phyloP scores from a whole-genome alignment of 495 filamentous ascomycete genomes.

The Aspergillus sparsus region DNA sequence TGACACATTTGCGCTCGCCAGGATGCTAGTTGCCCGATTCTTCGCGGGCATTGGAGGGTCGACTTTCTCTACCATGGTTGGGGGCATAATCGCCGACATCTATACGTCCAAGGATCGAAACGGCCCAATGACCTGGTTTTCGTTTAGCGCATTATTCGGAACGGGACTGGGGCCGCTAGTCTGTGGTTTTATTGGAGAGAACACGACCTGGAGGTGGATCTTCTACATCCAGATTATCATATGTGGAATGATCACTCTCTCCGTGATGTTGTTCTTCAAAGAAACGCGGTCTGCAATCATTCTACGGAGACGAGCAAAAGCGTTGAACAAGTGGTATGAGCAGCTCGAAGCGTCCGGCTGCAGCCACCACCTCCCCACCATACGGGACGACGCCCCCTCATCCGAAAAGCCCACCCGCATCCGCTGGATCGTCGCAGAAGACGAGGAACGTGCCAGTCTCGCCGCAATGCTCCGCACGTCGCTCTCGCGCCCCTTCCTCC shows the following conservation, averaged over 20 bases:
- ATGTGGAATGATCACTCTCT: constrained; percentile 55
- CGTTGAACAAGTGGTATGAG: too few relatives aligned
- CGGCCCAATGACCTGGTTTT: constrained; percentile 86
- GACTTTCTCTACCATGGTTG: constrained; percentile 90
- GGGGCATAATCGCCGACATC: constrained; percentile 86
- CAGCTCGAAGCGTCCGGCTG: too few relatives aligned
- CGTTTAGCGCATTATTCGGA: constrained; percentile 71
- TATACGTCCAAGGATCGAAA: constrained; percentile 78
- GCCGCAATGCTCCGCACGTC: too few relatives aligned
- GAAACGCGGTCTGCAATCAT: constrained; percentile 87
- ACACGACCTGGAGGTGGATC: constrained; percentile 79
- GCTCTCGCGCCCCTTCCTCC: too few relatives aligned
- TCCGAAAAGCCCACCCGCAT: too few relatives aligned
- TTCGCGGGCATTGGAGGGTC: constrained; percentile 25
- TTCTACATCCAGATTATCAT: constrained; percentile 83
- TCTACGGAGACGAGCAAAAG: too few relatives aligned
- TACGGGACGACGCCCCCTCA: too few relatives aligned
- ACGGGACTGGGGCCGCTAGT: constrained; percentile 80
- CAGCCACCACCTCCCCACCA: too few relatives aligned
- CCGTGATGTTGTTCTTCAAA: constrained; percentile 68
- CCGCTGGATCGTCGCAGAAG: too few relatives aligned
- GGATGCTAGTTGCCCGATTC: constrained; percentile 14
- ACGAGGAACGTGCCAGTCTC: not conserved
- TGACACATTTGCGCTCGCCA: constrained; percentile 15
- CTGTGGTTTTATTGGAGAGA: constrained; percentile 66